Conservation (phyloP, 257 asterid genomes). For the Echium plantagineum region DNA sequence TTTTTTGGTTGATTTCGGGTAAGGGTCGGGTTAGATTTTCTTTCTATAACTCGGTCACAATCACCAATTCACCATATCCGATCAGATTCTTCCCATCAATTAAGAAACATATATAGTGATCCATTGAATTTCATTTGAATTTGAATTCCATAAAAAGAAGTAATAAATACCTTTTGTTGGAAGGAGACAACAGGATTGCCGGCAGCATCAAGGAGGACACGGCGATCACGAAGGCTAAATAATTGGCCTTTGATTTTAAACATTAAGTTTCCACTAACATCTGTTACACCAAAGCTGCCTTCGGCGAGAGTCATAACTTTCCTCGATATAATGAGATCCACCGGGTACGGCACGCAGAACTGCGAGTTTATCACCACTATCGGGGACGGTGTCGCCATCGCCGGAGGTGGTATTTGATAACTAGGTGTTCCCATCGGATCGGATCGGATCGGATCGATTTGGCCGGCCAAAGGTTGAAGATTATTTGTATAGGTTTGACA, state of each 20-base stretch:
- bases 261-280: conserved; percentile 42
- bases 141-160: too few relatives aligned
- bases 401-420: neutral
- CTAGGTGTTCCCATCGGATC: too few relatives aligned
- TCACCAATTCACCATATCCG: too few relatives aligned
- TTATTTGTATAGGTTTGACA: too few relatives aligned
- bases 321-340: conserved; percentile 37
- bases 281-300: conserved; percentile 48
- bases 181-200: conserved; percentile 11
- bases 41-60: too few relatives aligned
- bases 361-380: conserved; percentile 46
- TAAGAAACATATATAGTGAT: too few relatives aligned
- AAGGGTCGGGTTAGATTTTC: too few relatives aligned
- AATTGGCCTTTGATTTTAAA: conserved; percentile 41
- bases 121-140: too few relatives aligned
- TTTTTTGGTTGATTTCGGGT: too few relatives aligned
- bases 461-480: too few relatives aligned
- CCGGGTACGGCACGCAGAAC: conserved; percentile 45
- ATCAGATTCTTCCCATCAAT: too few relatives aligned
- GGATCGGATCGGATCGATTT: too few relatives aligned
- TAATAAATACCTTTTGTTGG: conserved; percentile 74
- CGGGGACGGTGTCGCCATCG: neutral
- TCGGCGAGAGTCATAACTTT: conserved; percentile 47
- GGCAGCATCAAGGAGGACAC: conserved; percentile 4
- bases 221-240: conserved; percentile 40